Conservation (phyloP, 257 asterid genomes). For the Paraleonurus japonicus region DNA sequence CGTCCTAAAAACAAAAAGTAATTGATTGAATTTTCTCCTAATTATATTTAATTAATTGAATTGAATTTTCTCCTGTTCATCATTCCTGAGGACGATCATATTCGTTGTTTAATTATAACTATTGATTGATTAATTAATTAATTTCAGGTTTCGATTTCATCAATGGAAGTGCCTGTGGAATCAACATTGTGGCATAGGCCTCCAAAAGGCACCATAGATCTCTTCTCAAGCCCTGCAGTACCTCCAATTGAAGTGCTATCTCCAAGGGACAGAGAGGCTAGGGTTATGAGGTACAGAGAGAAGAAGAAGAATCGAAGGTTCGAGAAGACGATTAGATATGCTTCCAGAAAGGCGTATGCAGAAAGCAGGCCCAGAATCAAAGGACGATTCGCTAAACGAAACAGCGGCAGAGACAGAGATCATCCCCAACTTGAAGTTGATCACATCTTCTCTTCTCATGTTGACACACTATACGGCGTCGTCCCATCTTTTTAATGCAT, state of each 20-base stretch:
- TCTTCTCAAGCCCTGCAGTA: conserved; percentile 50
- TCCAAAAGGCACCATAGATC: conserved; percentile 63
- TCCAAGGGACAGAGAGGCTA: conserved; percentile 71
- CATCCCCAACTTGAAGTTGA: conserved; percentile 53
- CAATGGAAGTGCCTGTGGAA: conserved; percentile 56
- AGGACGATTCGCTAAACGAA: conserved; percentile 78
- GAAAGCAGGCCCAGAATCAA: conserved; percentile 82
- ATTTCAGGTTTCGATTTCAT: conserved; percentile 61
- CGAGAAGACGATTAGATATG: conserved; percentile 82
- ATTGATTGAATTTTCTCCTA: too few species aligned
- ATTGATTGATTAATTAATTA: too few species aligned
- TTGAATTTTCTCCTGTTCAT: too few species aligned
- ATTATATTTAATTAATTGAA: too few species aligned
- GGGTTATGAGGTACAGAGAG: conserved; percentile 79
- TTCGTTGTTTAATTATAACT: too few species aligned
- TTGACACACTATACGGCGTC: conserved; percentile 52
- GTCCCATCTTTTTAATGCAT: conserved; percentile 44
- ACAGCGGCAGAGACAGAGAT: too few species aligned
- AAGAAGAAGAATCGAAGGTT: conserved; percentile 79
- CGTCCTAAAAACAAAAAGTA: too few species aligned
- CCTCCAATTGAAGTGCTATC: conserved; percentile 43
- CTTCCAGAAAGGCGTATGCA: conserved; percentile 88
- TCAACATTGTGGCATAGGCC: conserved; percentile 42
- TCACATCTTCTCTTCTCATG: conserved; percentile 50
- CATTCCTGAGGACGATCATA: too few species aligned